Evolutionary conservation across 192 early-diverging fungal species (phyloP), one percentile per base, ranked within the genome.

Genomic region (Coemansia aciculifera): DNA sequence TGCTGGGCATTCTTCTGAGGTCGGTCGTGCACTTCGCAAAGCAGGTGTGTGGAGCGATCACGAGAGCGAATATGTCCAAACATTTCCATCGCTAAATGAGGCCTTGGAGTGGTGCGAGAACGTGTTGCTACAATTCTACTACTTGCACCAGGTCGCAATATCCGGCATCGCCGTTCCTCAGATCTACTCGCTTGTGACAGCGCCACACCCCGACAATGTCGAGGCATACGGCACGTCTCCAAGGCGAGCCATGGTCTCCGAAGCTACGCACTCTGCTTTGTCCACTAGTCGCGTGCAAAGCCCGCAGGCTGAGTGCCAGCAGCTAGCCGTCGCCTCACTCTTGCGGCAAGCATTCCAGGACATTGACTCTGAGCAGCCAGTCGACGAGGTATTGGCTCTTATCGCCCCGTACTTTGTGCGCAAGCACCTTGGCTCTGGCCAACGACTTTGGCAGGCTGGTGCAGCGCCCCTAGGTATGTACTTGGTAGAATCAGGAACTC

Each of bases 51-150:
- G 91, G 64, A 83, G 78, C 37, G 85, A 85, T n/a, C 79, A 60
- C 19, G 83, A 84, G 34, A 72, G 77, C 37, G 76, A 85, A 39
- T 86, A 87, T 69, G 84, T 95, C 31, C 87, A 90, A 51, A 86
- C 84, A 39, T 97, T 94, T 79, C 88, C 89, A 8, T 88, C 87
- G n/a, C 68, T 94, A 12, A 91, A 95, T 71, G 90, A 93, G 63
- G 90, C 94, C 3, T 85, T 98, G 21, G 97, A 98, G 77, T 96
- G 90, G 87, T 96, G 94, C 68, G 97, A 98, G 75, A 98, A 98
- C 75, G 82, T 87, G 36, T 65, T 98, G 12, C 81, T 98, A 56
- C 83, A 87, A 67, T 89, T 85, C 43, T 95, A 91, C 72, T 95
- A 91, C 66, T 44, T 78, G 46, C 87, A 87, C 40, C 82, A 82